These are phyloP conservation scores for Apiotrichum porosum DNA, from an alignment of 1,284 basidiomycete species.

Conservation along the genomic window DNA sequence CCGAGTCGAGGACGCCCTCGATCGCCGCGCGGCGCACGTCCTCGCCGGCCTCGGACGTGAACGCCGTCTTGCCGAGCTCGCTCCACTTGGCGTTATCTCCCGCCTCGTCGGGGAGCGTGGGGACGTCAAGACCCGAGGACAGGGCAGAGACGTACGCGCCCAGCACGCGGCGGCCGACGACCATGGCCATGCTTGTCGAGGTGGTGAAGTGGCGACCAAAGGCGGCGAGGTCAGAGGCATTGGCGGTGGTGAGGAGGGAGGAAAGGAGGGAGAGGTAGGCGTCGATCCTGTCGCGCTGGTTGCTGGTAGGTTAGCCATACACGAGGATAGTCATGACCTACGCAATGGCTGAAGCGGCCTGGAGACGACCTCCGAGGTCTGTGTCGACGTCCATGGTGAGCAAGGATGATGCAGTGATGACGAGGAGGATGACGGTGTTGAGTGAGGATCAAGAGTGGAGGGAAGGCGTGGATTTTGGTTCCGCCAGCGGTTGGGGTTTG, in stretches of 20 bases:
- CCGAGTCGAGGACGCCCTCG: conserved; percentile 48
- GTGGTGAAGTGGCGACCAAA: conserved; percentile 40
- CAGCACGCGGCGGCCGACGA: conserved; percentile 40
- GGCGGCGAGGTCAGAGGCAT: conserved; percentile 50
- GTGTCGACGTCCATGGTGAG: conserved; percentile 19
- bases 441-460: too few species aligned
- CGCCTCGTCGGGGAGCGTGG: conserved; percentile 7
- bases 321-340: neutral
- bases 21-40: conserved; percentile 35
- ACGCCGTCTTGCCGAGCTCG: conserved; percentile 24
- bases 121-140: conserved; percentile 20
- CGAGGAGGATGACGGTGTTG: too few species aligned
- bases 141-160: conserved; percentile 35
- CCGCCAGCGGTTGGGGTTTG: too few species aligned
- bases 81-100: conserved; percentile 26
- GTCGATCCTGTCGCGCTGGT: conserved; percentile 75
- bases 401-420: neutral
- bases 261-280: conserved; percentile 55
- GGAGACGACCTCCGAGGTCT: conserved; percentile 7
- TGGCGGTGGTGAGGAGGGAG: conserved; percentile 47
- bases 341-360: conserved; percentile 8
- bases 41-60: conserved; percentile 19
- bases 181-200: conserved; percentile 37
- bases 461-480: too few species aligned
- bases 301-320: conserved; percentile 14